Evolutionary conservation across 495 filamentous ascomycete genomes (phyloP).

Genomic region (Penicillium cosmopolitanum): DNA sequence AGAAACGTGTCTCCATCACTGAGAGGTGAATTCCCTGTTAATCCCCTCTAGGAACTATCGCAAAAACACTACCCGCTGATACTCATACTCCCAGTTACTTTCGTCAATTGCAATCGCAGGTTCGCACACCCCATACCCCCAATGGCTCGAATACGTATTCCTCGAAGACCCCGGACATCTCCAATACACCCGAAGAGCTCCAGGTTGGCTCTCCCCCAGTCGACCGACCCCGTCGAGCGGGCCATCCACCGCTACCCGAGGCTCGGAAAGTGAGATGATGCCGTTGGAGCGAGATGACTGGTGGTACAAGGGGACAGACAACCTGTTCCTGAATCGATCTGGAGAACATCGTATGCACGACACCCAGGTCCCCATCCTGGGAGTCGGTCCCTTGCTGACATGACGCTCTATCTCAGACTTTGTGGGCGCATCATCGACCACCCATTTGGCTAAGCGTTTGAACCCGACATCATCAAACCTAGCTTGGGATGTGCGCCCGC

Average conservation of each 20-base stretch:
- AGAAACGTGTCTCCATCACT: conserved; percentile 40
- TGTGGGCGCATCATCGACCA: conserved; percentile 39
- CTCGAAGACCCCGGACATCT: neutral
- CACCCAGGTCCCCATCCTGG: neutral
- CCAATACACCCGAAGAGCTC: neutral
- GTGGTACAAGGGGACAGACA: conserved; percentile 45
- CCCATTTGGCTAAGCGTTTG: conserved; percentile 40
- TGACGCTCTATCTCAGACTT: conserved; percentile 24
- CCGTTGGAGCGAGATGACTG: conserved; percentile 41
- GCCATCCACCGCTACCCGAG: conserved; percentile 15
- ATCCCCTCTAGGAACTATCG: neutral
- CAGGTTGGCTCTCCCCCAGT: conserved; percentile 2
- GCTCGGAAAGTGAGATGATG: conserved; percentile 23
- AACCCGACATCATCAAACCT: conserved; percentile 39
- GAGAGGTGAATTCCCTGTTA: conserved; percentile 30
- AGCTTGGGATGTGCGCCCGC: conserved; percentile 45
- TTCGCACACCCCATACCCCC: conserved; percentile 15
- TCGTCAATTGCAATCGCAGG: conserved; percentile 36
- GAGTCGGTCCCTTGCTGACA: neutral
- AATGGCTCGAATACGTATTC: neutral
- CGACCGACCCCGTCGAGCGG: conserved; percentile 14
- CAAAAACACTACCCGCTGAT: neutral
- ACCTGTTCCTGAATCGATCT: conserved; percentile 39
- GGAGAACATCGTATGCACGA: conserved; percentile 40
- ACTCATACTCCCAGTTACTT: conserved; percentile 31